Conservation (phyloP, 768 basidiomycete genomes). For the Phylloporus rhodoxanthus region DNA sequence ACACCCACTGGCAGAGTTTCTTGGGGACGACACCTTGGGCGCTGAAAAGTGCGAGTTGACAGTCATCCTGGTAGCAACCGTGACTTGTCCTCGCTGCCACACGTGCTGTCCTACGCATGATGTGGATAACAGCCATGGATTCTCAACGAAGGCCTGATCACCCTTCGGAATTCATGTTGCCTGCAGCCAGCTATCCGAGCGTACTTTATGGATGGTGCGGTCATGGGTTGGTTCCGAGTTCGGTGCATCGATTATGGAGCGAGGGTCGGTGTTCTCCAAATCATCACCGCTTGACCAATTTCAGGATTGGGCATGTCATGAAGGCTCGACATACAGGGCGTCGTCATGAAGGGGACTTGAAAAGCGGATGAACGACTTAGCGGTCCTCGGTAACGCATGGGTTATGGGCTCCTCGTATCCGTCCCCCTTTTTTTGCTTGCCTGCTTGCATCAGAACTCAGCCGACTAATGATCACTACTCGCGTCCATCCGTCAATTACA, state of each 20-base stretch:
- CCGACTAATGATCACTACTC: slow-evolving; percentile 33
- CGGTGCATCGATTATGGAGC: slow-evolving; percentile 31
- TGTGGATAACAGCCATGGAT: slow-evolving; percentile 25
- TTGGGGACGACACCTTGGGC: slow-evolving; percentile 22
- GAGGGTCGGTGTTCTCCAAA: slow-evolving; percentile 24
- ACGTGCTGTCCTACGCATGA: slow-evolving; percentile 9
- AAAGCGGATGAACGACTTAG: slow-evolving; percentile 23
- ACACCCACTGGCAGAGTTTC: slow-evolving; percentile 16
- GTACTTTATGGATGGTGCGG: slow-evolving; percentile 27
- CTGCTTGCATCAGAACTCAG: slow-evolving; percentile 31
- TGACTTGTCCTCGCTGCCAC: slow-evolving; percentile 28
- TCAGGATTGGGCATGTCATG: slow-evolving; percentile 28
- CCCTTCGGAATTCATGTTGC: slow-evolving; percentile 22
- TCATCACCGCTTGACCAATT: slow-evolving; percentile 33
- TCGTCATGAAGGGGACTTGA: slow-evolving; percentile 19
- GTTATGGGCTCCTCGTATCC: slow-evolving; percentile 34
- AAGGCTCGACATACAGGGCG: slow-evolving; percentile 18
- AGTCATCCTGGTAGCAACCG: slow-evolving; percentile 25
- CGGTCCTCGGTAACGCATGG: slow-evolving; percentile 22
- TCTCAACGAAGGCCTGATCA: slow-evolving; percentile 25
- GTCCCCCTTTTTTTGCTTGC: slow-evolving; percentile 39
- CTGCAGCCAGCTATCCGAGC: slow-evolving; percentile 21
- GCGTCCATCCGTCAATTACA: slow-evolving; percentile 40
- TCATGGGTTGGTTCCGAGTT: slow-evolving; percentile 30
- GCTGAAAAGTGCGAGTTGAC: slow-evolving; percentile 29